Base-by-base conservation (phyloP, 2,329 filamentous ascomycete species). In the Pseudogymnoascus sp. region DNA sequence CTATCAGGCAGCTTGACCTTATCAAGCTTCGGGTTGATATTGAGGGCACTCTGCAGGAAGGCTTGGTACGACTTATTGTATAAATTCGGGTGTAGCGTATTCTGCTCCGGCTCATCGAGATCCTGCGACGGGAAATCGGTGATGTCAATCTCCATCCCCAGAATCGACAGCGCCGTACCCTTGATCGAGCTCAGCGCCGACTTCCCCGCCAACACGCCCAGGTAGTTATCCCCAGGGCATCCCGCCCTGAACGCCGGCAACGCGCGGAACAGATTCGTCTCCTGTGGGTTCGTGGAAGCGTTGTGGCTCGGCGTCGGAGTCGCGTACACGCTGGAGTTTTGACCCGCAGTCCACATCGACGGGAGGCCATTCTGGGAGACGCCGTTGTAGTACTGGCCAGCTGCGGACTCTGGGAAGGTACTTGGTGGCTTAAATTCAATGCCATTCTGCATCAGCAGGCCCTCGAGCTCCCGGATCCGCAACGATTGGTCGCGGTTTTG, bases 91-190 rank as follows among this genome's bases (percentile, higher is more conserved):
- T 68, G 69, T 23, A 63, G 78, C 71, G 73, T 81, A 69, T 72
- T 75, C 65, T 73, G 76, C 16, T 70, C 66, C 64, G 75, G 84
- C 77, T 89, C 87, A 69, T 89, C 84, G 73, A 85, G 80, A 65
- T 91, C 89, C 1, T 81, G 79, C 0, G 83, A 84, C 56, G 87
- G 82, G 70, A 90, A 91, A 50, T 88, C 85, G 11, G 88, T 86
- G 44, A 93, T 83, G 73, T 96, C 89, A 69, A 95, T 89, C 53
- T 89, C 88, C 68, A 89, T 89, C 36, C 90, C 91, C 44, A 95
- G 84, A 62, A 96, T 84, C 1, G 89, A 87, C n/a, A 95, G 78
- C 7, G 84, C 85, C 0, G 89, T 92, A 56, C 89, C 90, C 69
- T 88, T 87, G 71, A 93, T 88, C 6, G 88, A 87, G 74, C 86